A percentile compares a stretch with the other conserved stretches of the same genome.
phyloP scores from a whole-genome alignment of 1,284 basidiomycete genomes.

The Moesziomyces sp. region DNA sequence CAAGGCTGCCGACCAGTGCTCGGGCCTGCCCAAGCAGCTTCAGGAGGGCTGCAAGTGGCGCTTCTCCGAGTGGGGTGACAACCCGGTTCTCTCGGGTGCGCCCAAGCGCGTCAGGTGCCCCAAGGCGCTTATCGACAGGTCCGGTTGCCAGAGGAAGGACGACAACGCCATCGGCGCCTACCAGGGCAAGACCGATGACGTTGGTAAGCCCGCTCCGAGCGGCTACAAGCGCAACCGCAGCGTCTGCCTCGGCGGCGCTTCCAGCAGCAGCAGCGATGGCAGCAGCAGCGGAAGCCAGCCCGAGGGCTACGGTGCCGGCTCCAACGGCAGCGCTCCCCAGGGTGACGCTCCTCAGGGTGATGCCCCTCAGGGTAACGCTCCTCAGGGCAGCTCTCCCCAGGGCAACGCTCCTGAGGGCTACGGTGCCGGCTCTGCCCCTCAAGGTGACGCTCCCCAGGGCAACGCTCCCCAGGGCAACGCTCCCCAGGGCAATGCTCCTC shows the following conservation, averaged over 20 bases:
- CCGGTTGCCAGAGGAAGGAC: slow-evolving; percentile 48
- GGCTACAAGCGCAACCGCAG: slow-evolving; percentile 40
- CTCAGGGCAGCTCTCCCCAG: no score
- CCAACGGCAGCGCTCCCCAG: background rate
- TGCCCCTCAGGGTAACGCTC: no score
- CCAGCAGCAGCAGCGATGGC: background rate
- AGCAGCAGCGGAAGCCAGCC: slow-evolving; percentile 1
- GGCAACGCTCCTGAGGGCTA: no score
- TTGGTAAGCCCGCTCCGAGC: slow-evolving; percentile 8
- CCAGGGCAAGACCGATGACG: slow-evolving; percentile 15
- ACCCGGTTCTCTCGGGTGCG: slow-evolving; percentile 18
- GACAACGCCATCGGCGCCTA: slow-evolving; percentile 21
- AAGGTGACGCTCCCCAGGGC: no score
- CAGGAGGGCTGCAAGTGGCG: slow-evolving; percentile 39
- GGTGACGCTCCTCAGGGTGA: background rate
- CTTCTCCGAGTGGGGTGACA: slow-evolving; percentile 34
- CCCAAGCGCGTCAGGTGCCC: slow-evolving; percentile 37
- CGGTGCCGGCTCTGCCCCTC: no score
- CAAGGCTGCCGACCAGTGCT: slow-evolving; percentile 2
- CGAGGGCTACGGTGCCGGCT: background rate
- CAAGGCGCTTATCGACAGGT: slow-evolving; percentile 39
- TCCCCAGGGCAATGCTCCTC: no score
- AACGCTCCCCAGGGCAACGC: no score
- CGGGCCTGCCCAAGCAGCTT: slow-evolving; percentile 19
- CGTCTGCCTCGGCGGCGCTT: slow-evolving; percentile 23